Percentiles rank a stretch among this genome's conserved stretches.
These are phyloP conservation scores for Actinomortierella ambigua DNA, from an alignment of 371 early-diverging fungal species.

Conservation along the genomic window DNA sequence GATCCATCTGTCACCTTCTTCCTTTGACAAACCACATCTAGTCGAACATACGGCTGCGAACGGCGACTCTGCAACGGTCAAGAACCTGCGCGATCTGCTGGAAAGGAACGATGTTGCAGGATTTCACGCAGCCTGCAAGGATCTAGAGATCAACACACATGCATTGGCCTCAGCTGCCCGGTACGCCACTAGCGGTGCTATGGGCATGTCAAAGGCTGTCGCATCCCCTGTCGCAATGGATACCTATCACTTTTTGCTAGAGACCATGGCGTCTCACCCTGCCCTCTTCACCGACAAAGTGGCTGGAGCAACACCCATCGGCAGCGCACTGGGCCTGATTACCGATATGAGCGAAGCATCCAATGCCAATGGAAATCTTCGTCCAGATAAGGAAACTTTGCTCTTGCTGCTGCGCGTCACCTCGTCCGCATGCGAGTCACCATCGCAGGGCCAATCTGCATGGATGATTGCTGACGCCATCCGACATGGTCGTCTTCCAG, in stretches of 20 bases:
- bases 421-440: background rate
- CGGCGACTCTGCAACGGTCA: slow-evolving; percentile 4
- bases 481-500: slow-evolving; percentile 40
- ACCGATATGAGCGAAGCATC: slow-evolving; percentile 41
- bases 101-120: slow-evolving; percentile 23
- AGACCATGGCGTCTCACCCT: slow-evolving; percentile 9
- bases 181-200: background rate
- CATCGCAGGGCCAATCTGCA: slow-evolving; percentile 6
- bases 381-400: slow-evolving; percentile 35
- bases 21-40: background rate
- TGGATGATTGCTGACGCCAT: slow-evolving; percentile 31
- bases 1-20: background rate
- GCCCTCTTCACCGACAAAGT: background rate
- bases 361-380: slow-evolving; percentile 24
- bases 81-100: slow-evolving; percentile 28
- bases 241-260: slow-evolving; percentile 28
- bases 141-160: slow-evolving; percentile 3
- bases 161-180: background rate
- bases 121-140: slow-evolving; percentile 25
- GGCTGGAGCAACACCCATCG: slow-evolving; percentile 10
- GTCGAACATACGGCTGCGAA: slow-evolving; percentile 10
- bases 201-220: background rate
- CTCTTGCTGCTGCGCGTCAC: slow-evolving; percentile 28
- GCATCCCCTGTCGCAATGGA: slow-evolving; percentile 12
- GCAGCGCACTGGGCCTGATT: slow-evolving; percentile 30